Evolutionary conservation across 176 grass and related monocot genomes (phyloP), one percentile per base, ranked within the genome.

Genomic region (Avena insularis): DNA sequence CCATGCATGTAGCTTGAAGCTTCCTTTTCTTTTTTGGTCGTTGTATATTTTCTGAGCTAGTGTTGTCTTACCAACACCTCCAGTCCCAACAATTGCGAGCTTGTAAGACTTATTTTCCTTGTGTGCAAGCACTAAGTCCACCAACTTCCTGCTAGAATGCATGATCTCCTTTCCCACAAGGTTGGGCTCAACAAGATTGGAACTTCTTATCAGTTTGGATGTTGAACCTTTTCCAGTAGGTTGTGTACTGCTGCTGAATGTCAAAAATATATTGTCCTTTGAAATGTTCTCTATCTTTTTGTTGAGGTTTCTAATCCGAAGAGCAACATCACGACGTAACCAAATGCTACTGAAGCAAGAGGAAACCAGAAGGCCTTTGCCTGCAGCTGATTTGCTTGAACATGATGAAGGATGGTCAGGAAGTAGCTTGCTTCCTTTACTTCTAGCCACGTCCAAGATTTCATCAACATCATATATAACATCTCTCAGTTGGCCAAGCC

Each of bases 401-500:
- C 12, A 63, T 75, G 73, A 20, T 15, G 56, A 64, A 29, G 72
- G 19, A 55, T 71, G 5, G 63, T 86, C 80, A 11, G 10, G 47
- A 4, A 53, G 35, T 59, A 76, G 29, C 15, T 78, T 80, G 1
- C 9, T 49, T 49, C 47, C 47, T 11, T 49, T 49, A 49, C 9
- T 10, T 49, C 47, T 49, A 49, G 47, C 47, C 9, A 49, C 9
- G 47, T 49, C 47, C 9, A 49, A 49, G 47, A 49, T 49, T 49
- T 49, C 47, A 17, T 84, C 85, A 23, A 65, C 85, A 31, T 91
- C 89, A 49, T 91, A 83, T 80, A 91, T 91, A 27, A 77, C 21
- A 86, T 91, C 85, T 68, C 50, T 84, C 45, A 87, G 40, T 80
- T 87, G 25, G n/a, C 60, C 79, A 40, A 87, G 64, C 89, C 85